These are phyloP conservation scores for Urostyla sp. DNA, from an alignment of 73 alveolate genomes.

Conservation along the genomic window DNA sequence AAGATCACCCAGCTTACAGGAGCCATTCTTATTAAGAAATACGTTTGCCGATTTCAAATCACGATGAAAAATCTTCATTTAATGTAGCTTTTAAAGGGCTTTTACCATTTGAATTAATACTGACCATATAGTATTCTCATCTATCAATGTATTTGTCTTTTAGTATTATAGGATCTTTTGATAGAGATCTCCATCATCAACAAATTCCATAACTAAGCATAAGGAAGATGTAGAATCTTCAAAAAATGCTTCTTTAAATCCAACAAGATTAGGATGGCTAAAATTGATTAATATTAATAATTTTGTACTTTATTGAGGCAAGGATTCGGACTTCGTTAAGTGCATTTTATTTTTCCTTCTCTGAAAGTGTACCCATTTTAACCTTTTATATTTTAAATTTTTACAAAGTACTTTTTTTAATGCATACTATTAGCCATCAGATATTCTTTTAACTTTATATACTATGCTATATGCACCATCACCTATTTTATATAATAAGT, in stretches of 20 bases:
- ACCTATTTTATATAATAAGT: slow-evolving; percentile 54
- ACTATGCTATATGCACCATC: slow-evolving; percentile 85
- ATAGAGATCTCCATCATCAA: slow-evolving; percentile 68
- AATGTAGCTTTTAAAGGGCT: slow-evolving; percentile 64
- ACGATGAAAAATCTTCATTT: slow-evolving; percentile 60
- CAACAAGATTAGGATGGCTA: slow-evolving; percentile 41
- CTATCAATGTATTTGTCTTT: slow-evolving; percentile 39
- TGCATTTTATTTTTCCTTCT: slow-evolving; percentile 81
- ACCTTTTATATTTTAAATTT: slow-evolving; percentile 3
- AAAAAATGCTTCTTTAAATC: slow-evolving; percentile 64
- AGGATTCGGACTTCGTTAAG: slow-evolving; percentile 83
- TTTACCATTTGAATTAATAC: slow-evolving; percentile 58
- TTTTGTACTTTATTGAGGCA: slow-evolving; percentile 60
- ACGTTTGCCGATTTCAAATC: slow-evolving; percentile 78
- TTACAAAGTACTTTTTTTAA: slow-evolving; percentile 65
- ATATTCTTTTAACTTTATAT: slow-evolving; percentile 76
- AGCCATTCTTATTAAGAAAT: slow-evolving; percentile 72
- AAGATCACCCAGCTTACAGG: slow-evolving; percentile 79
- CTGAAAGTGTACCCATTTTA: slow-evolving; percentile 67
- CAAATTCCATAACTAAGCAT: slow-evolving; percentile 73
- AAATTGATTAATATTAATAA: not conserved
- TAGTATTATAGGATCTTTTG: slow-evolving; percentile 44
- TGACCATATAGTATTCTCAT: slow-evolving; percentile 61
- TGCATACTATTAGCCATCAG: slow-evolving; percentile 76
- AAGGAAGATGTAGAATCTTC: slow-evolving; percentile 56